These are phyloP conservation scores for Nicotiana sylvestris DNA, from an alignment of 257 asterid genomes.

Conservation along the genomic window DNA sequence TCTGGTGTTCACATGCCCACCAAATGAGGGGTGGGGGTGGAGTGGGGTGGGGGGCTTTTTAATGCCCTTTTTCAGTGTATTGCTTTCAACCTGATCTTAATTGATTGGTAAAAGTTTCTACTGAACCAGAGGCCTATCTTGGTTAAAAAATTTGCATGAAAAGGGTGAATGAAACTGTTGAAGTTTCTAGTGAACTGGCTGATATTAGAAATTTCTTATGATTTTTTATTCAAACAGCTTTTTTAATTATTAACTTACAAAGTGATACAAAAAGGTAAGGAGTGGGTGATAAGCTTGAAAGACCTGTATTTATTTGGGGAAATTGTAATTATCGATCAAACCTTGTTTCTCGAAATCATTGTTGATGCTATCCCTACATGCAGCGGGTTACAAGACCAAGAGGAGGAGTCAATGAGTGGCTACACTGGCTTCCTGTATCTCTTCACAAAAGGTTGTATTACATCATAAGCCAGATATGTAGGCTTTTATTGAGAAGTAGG, in stretches of 20 bases:
- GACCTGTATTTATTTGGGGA: not conserved
- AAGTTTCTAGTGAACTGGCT: not conserved
- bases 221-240: not conserved
- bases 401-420: conserved; percentile 93
- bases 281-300: not conserved
- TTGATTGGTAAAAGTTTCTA: not conserved
- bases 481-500: conserved; percentile 46
- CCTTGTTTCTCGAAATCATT: not conserved
- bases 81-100: not conserved
- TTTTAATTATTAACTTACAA: not conserved
- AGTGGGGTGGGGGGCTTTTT: not conserved
- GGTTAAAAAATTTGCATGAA: not conserved
- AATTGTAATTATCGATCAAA: not conserved
- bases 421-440: conserved; percentile 95
- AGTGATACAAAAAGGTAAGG: conserved; percentile 1
- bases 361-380: conserved; percentile 15
- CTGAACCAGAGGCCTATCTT: not conserved
- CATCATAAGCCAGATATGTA: conserved; percentile 50
- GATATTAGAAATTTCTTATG: conserved; percentile 1
- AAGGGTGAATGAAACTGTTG: not conserved
- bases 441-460: conserved; percentile 68
- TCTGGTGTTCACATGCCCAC: not conserved
- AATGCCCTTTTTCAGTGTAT: not conserved
- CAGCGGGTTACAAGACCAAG: conserved; percentile 95
- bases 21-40: too few species aligned